phyloP scores from a whole-genome alignment of 1,284 basidiomycete species.

The Cutaneotrichosporon sp. region DNA sequence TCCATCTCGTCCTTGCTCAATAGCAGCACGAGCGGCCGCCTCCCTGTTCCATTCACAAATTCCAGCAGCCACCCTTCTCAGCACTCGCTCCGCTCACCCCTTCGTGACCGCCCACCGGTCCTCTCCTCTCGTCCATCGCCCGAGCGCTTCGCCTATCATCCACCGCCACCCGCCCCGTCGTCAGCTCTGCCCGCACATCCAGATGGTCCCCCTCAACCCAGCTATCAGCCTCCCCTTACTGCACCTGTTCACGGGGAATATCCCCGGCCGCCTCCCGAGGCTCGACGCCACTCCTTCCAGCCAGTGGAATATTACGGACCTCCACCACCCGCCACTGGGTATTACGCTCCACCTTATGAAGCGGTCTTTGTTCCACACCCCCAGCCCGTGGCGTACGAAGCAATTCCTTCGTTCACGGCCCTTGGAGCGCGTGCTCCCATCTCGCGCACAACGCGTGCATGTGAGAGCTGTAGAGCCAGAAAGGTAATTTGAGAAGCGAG shows the following conservation, averaged over 20 bases:
- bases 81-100: no score
- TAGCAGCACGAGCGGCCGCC: neutral
- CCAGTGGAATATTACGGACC: neutral
- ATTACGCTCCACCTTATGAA: neutral
- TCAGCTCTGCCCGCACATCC: neutral
- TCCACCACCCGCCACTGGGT: neutral
- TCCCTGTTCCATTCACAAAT: no score
- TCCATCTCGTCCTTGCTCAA: slow-evolving; percentile 14
- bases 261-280: neutral
- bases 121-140: neutral
- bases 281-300: slow-evolving; percentile 8
- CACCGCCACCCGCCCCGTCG: no score
- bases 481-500: no score
- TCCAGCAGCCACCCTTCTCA: no score
- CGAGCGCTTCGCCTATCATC: neutral
- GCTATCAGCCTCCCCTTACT: neutral
- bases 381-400: neutral
- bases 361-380: neutral
- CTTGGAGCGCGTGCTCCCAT: slow-evolving; percentile 38
- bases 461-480: slow-evolving; percentile 41
- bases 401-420: neutral
- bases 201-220: neutral
- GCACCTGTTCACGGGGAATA: neutral
- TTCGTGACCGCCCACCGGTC: no score
- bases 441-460: slow-evolving; percentile 44